phyloP scores from a whole-genome alignment of 176 grass and related monocot species.

The Thinopyrum elongatum region DNA sequence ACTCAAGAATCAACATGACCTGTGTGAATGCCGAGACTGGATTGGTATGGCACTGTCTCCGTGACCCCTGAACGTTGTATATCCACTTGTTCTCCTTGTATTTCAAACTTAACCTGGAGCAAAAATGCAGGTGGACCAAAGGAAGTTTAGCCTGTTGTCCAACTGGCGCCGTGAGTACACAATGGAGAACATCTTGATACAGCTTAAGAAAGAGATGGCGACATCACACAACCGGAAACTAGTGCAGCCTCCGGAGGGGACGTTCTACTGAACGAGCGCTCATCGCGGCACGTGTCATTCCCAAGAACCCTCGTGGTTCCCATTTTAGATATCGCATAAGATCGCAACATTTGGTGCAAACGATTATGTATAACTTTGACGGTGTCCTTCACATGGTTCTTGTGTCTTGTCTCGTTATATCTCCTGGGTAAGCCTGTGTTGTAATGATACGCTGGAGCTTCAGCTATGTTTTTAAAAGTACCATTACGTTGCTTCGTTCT shows the following conservation, averaged over 20 bases:
- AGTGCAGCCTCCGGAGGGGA: slow-evolving; percentile 37
- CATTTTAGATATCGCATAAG: slow-evolving; percentile 15
- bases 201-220: slow-evolving; percentile 41
- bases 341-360: slow-evolving; percentile 22
- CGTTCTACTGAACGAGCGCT: not conserved
- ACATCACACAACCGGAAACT: slow-evolving; percentile 27
- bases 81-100: not conserved
- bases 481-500: not conserved
- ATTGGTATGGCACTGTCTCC: not conserved
- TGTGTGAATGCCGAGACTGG: slow-evolving; percentile 33
- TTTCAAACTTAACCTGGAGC: not conserved
- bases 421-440: not conserved
- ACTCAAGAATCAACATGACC: slow-evolving; percentile 39
- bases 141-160: slow-evolving; percentile 24
- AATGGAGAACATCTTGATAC: slow-evolving; percentile 36
- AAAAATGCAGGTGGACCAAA: slow-evolving; percentile 31
- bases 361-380: slow-evolving; percentile 15
- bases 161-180: slow-evolving; percentile 34
- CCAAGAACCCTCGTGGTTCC: not conserved
- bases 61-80: not conserved
- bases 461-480: not conserved
- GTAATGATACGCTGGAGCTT: slow-evolving; percentile 1
- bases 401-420: not conserved
- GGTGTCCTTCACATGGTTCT: not conserved
- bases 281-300: not conserved